These are phyloP conservation scores for Rubroboletus satanas DNA, from an alignment of 768 basidiomycete genomes.

Conservation along the genomic window DNA sequence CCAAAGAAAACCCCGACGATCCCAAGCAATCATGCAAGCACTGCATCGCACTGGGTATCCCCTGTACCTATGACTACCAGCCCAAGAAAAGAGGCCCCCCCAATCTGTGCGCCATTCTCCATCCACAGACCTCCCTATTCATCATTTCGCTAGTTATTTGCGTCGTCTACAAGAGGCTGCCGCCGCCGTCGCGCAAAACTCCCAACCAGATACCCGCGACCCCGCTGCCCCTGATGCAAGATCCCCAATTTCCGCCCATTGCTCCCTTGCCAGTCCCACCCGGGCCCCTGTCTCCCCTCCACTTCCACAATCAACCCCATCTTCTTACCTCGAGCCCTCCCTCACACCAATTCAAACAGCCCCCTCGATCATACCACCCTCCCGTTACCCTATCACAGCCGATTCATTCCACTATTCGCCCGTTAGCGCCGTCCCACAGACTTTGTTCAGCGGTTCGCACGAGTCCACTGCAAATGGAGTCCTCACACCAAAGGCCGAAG, in stretches of 20 bases:
- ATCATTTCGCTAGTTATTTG: conserved; percentile 51
- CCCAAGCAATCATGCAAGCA: conserved; percentile 81
- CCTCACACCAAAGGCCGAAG: conserved; percentile 41
- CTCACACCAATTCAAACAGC: conserved; percentile 40
- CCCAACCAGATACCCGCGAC: conserved; percentile 31
- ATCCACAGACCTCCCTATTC: not conserved
- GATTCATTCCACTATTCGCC: conserved; percentile 60
- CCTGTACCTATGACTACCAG: conserved; percentile 89
- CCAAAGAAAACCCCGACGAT: conserved; percentile 74
- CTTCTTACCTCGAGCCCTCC: conserved; percentile 52
- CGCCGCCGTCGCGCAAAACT: conserved; percentile 44
- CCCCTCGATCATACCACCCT: conserved; percentile 48
- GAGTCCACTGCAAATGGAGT: conserved; percentile 34
- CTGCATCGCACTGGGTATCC: conserved; percentile 74
- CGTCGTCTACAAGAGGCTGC: conserved; percentile 77
- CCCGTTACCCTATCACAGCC: conserved; percentile 66
- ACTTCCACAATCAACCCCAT: conserved; percentile 16
- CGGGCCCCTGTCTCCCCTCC: conserved; percentile 46
- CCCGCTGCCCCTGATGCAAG: conserved; percentile 36
- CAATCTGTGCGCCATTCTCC: conserved; percentile 60
- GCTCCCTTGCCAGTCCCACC: conserved; percentile 42
- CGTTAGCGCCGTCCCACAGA: conserved; percentile 31
- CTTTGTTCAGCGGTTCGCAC: conserved; percentile 38
- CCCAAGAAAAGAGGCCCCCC: conserved; percentile 93
- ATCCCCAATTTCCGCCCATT: conserved; percentile 45